Percentiles rank a stretch among this genome's conserved stretches.
phyloP scores from a whole-genome alignment of 139 green algal genomes.

The Pedinophyceae sp. region DNA sequence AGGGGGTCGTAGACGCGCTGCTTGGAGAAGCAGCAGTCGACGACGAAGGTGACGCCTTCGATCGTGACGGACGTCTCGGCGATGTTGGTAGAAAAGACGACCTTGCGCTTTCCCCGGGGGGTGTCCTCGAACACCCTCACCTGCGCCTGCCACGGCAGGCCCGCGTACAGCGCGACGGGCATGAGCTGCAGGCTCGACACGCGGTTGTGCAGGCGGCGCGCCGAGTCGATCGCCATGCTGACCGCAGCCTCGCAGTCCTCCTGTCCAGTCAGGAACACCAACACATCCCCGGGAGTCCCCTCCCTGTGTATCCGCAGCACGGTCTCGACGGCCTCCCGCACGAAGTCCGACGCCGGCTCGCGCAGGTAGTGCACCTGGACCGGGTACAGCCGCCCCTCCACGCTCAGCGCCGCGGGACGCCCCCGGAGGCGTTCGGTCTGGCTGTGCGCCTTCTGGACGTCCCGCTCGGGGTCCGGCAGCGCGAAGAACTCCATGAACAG shows the following conservation, averaged over 20 bases:
- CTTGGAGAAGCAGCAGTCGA: conserved; percentile 77
- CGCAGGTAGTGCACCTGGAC: conserved; percentile 74
- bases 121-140: conserved; percentile 39
- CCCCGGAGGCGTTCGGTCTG: no score
- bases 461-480: no score
- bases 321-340: conserved; percentile 49
- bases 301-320: conserved; percentile 50
- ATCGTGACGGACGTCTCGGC: conserved; percentile 76
- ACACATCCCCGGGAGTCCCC: conserved; percentile 67
- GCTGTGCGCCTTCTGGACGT: no score
- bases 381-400: conserved; percentile 49
- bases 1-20: conserved; percentile 59
- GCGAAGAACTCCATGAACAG: not conserved
- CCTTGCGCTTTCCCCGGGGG: conserved; percentile 46
- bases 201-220: conserved; percentile 9
- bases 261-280: conserved; percentile 80
- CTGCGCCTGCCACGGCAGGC: conserved; percentile 51
- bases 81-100: conserved; percentile 78
- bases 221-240: conserved; percentile 45
- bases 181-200: conserved; percentile 18
- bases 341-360: conserved; percentile 42
- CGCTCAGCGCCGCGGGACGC: conserved; percentile 40
- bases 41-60: conserved; percentile 61
- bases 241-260: conserved; percentile 51
- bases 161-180: conserved; percentile 53